Percentiles rank a stretch among this genome's conserved stretches.
These are phyloP conservation scores for Phaeolepiota aurea DNA, from an alignment of 768 basidiomycete species.

Conservation along the genomic window DNA sequence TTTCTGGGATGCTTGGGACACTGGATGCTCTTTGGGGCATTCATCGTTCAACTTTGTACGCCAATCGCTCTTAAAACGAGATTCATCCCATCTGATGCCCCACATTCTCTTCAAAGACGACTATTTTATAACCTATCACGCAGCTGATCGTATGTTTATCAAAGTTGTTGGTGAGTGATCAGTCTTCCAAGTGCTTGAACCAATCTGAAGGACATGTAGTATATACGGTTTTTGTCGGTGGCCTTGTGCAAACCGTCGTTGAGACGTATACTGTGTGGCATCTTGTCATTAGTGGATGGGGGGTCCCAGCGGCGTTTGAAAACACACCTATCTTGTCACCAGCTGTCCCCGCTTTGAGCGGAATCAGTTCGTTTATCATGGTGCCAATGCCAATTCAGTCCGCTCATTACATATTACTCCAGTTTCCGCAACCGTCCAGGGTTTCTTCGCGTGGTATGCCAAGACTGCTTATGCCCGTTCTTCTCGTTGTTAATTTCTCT, in stretches of 20 bases:
- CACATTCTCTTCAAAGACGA: neutral
- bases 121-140: conserved; percentile 2
- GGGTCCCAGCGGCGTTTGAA: neutral
- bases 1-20: conserved; percentile 1
- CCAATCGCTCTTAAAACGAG: conserved; percentile 6
- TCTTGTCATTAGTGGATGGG: conserved; percentile 6
- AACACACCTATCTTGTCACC: conserved; percentile 2
- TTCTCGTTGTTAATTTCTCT: neutral
- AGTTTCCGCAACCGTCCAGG: conserved; percentile 4
- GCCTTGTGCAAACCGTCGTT: conserved; percentile 5
- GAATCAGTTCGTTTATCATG: conserved; percentile 1
- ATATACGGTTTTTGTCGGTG: conserved; percentile 2
- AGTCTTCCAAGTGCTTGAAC: neutral
- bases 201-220: neutral
- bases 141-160: neutral
- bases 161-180: neutral
- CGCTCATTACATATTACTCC: neutral
- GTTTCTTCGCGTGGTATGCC: conserved; percentile 7
- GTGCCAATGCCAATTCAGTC: neutral
- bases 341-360: conserved; percentile 4
- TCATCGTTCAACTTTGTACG: conserved; percentile 2
- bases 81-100: neutral
- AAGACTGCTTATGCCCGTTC: neutral
- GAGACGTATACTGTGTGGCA: conserved; percentile 6
- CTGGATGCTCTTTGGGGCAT: conserved; percentile 3